Percentiles rank a stretch among this genome's conserved stretches.
These are phyloP conservation scores for Beauveria rudraprayagi DNA, from an alignment of 2,329 filamentous ascomycete species.

Conservation along the genomic window DNA sequence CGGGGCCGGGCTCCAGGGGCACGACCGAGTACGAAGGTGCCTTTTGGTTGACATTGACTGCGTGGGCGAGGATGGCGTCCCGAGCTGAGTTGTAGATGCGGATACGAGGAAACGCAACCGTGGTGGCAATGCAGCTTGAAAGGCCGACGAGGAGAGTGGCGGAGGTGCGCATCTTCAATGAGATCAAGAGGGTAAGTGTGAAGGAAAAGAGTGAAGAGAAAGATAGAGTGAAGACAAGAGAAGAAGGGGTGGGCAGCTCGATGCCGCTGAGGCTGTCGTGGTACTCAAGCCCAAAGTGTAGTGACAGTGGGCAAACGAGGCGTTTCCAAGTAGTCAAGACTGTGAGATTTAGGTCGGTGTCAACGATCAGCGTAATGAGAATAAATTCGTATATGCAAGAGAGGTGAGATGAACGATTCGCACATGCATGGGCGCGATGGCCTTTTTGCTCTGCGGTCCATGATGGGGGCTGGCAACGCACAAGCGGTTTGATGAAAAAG, in stretches of 20 bases:
- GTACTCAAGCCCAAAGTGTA: background rate
- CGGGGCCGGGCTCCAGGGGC: constrained; percentile 26
- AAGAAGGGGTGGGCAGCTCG: background rate
- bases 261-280: background rate
- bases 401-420: background rate
- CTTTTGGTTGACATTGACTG: constrained; percentile 1
- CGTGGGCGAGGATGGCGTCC: background rate
- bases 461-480: background rate
- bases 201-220: background rate
- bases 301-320: background rate
- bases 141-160: constrained; percentile 24
- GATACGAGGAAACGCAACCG: constrained; percentile 22
- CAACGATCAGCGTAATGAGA: background rate
- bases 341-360: background rate
- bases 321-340: background rate
- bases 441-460: constrained; percentile 7
- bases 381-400: background rate
- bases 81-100: constrained; percentile 13
- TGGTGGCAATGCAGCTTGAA: constrained; percentile 19
- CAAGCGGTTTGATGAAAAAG: background rate
- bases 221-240: background rate
- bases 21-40: constrained; percentile 32
- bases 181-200: background rate
- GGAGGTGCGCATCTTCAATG: constrained; percentile 22
- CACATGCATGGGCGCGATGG: constrained; percentile 2